Conservation (phyloP, 371 early-diverging fungal species). For the Nematocida parisii region DNA sequence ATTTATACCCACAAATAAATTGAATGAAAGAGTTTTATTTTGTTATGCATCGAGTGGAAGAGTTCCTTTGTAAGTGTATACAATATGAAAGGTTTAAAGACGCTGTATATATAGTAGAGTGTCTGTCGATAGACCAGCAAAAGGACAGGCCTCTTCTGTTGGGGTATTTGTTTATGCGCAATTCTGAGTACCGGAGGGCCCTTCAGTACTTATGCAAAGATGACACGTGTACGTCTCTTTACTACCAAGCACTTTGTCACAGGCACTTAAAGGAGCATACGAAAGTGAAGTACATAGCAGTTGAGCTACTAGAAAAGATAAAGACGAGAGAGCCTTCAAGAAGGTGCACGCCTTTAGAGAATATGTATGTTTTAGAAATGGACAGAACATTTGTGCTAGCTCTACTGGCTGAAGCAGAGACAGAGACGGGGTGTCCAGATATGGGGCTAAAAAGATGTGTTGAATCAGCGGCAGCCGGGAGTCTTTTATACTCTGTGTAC, state of each 20-base stretch:
- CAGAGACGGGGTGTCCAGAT: constrained; percentile 50
- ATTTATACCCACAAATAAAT: constrained; percentile 41
- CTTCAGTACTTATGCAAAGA: constrained; percentile 47
- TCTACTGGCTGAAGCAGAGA: constrained; percentile 60
- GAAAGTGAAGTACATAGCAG: constrained; percentile 55
- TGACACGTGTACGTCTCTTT: constrained; percentile 60
- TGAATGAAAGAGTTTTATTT: constrained; percentile 53
- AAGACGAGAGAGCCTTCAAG: constrained; percentile 31
- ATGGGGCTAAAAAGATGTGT: constrained; percentile 38
- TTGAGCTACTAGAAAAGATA: constrained; percentile 22
- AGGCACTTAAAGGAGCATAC: constrained; percentile 63
- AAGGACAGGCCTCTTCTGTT: constrained; percentile 14
- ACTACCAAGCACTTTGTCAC: constrained; percentile 66
- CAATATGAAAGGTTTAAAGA: constrained; percentile 51
- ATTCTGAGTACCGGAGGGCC: constrained; percentile 64
- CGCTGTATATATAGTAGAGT: constrained; percentile 42
- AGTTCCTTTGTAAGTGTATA: constrained; percentile 36
- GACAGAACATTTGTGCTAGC: constrained; percentile 61
- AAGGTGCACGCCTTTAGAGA: constrained; percentile 10
- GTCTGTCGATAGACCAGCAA: not conserved
- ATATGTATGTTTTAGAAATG: constrained; percentile 58
- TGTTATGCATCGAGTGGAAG: constrained; percentile 35
- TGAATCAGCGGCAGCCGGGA: not conserved
- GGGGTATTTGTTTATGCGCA: constrained; percentile 64
- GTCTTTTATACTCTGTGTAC: constrained; percentile 32